Evolutionary conservation across 2,329 filamentous ascomycete species (phyloP), one percentile per base, ranked within the genome.

Genomic region (Phyllosticta paracitricarpa): DNA sequence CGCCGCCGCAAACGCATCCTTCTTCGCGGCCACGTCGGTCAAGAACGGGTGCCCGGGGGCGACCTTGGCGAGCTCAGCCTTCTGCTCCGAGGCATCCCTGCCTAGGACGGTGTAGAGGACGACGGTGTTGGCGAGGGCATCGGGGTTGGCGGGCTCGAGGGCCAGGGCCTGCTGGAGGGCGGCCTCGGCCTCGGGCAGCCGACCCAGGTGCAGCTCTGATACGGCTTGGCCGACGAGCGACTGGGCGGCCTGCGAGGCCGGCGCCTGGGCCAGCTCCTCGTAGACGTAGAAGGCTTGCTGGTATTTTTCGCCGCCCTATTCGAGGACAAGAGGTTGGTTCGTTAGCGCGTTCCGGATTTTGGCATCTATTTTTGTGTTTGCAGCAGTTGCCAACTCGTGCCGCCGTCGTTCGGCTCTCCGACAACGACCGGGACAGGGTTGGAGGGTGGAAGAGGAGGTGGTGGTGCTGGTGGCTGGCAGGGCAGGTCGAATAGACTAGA

Each of bases 241-340:
- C 66, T 86, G 81, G 58, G 87, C 81, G 17, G 89, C 89, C 56
- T 90, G 86, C 19, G 89, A 91, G 33, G 89, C 86, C 2, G 91
- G 88, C 28, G 89, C 87, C 71, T 96, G 90, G 4, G 94, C 93
- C 56, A 97, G 84, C 76, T 99, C 94, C 76, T 97, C 93, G 70
- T 91, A 97, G 64, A 97, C 93, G 80, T 99, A 97, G 77, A 96
- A 97, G 19, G 93, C 88, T 71, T 94, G 89, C 71, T 97, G 94
- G 76, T 97, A 97, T 74, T 91, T 94, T 68, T 96, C 91, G 67
- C 92, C 92, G 70, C 93, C 93, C 88, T 96, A 64, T 26, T 59
- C n/a, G n/a, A 9, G 14, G 6, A 24, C 5, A 8, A 6, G 40
- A n/a, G 40, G 40, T 48, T 48, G 40, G 40, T 48, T n/a, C 4